Evolutionary conservation across 208 protist species (phyloP).

Genomic region (Naegleria fowleri): DNA sequence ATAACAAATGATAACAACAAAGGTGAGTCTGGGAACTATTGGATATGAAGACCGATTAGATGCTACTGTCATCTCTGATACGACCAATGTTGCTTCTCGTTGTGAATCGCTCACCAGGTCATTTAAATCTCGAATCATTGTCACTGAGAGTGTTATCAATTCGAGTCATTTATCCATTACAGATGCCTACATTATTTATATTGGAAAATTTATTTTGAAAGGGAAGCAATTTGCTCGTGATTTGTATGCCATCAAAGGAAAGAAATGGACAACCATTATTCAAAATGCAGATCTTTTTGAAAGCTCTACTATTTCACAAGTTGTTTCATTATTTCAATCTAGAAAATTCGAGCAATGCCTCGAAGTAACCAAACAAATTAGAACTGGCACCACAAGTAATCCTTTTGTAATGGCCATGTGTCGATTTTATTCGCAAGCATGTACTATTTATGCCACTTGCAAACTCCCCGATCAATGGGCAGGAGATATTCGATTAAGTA

Average conservation of each 20-base stretch:
- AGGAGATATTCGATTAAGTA: neutral
- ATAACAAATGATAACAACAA: no score
- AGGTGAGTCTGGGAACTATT: constrained; percentile 30
- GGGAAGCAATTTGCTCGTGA: neutral
- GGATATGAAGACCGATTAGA: constrained; percentile 23
- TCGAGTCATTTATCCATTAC: neutral
- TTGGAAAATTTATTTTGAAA: neutral
- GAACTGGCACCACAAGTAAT: no score
- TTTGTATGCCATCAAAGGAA: neutral
- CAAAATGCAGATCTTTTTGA: no score
- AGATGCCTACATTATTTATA: neutral
- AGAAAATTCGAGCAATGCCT: no score
- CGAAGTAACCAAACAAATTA: no score
- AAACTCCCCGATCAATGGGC: neutral
- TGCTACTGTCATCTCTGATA: constrained; percentile 34
- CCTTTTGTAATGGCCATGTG: neutral
- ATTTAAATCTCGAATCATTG: neutral
- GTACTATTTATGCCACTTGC: neutral
- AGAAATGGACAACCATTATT: neutral
- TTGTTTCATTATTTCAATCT: no score
- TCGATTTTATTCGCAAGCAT: neutral
- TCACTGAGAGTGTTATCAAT: neutral
- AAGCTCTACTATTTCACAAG: no score
- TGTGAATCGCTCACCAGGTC: neutral
- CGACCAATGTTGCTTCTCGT: neutral